These are phyloP conservation scores for Tetracladium maxilliforme DNA, from an alignment of 2,329 filamentous ascomycete species.

Conservation along the genomic window DNA sequence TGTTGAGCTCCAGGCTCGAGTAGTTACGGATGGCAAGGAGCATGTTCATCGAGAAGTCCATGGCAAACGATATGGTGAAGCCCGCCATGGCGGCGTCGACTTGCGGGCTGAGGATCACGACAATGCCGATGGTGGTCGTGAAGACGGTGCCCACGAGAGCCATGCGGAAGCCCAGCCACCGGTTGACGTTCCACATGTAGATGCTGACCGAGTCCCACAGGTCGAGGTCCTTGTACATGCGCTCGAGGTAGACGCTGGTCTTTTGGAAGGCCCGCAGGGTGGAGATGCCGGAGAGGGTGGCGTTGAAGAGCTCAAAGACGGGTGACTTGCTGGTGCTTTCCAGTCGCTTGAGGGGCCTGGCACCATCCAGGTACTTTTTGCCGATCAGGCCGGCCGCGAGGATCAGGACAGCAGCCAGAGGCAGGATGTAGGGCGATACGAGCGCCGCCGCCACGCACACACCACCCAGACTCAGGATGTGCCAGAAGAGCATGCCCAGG, in stretches of 20 bases:
- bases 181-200: conserved; percentile 58
- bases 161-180: conserved; percentile 67
- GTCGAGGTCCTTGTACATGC: conserved; percentile 59
- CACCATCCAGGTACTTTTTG: conserved; percentile 49
- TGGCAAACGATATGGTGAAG: conserved; percentile 59
- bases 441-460: conserved; percentile 51
- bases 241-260: conserved; percentile 45
- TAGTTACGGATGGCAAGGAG: conserved; percentile 55
- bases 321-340: conserved; percentile 67
- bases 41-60: conserved; percentile 51
- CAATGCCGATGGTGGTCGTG: conserved; percentile 44
- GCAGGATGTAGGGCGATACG: conserved; percentile 51
- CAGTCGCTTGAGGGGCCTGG: conserved; percentile 61
- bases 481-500: conserved; percentile 42
- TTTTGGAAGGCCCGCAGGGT: conserved; percentile 69
- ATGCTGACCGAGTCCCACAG: conserved; percentile 49
- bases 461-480: conserved; percentile 46
- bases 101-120: conserved; percentile 44
- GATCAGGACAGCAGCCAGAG: conserved; percentile 44
- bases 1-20: conserved; percentile 58
- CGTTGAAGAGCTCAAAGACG: conserved; percentile 67
- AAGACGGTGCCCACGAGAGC: conserved; percentile 55
- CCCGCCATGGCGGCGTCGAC: conserved; percentile 61
- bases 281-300: conserved; percentile 54
- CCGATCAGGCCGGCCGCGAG: conserved; percentile 42